Percentiles rank a stretch among this genome's conserved stretches.
Evolutionary conservation across 2,329 filamentous ascomycete genomes (phyloP).

Genomic region (Nemania bipapillata): DNA sequence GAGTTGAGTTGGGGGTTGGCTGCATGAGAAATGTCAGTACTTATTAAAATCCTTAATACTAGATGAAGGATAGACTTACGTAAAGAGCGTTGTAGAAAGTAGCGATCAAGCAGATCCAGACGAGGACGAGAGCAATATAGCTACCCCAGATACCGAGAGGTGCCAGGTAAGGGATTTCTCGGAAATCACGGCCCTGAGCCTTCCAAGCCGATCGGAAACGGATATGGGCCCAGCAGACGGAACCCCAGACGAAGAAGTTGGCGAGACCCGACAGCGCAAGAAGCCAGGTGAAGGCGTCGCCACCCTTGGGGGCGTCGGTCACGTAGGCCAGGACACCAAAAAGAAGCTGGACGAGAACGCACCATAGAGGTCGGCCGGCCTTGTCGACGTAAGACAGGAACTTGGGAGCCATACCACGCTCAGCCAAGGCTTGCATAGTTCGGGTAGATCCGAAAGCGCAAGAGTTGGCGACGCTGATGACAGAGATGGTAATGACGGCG

Average conservation of each 20-base stretch:
- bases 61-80: slow-evolving; percentile 51
- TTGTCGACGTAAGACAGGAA: slow-evolving; percentile 71
- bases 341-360: slow-evolving; percentile 63
- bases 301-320: slow-evolving; percentile 57
- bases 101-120: slow-evolving; percentile 74
- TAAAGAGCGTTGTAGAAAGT: slow-evolving; percentile 77
- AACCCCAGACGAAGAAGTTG: slow-evolving; percentile 80
- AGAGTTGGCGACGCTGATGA: slow-evolving; percentile 64
- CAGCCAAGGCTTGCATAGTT: slow-evolving; percentile 62
- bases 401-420: slow-evolving; percentile 64
- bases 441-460: slow-evolving; percentile 63
- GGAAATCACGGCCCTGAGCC: slow-evolving; percentile 64
- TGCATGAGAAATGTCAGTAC: slow-evolving; percentile 39
- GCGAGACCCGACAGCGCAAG: slow-evolving; percentile 77
- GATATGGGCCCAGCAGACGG: slow-evolving; percentile 72
- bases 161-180: slow-evolving; percentile 61
- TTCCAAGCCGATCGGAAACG: slow-evolving; percentile 72
- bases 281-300: slow-evolving; percentile 70
- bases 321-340: slow-evolving; percentile 71
- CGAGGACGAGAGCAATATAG: slow-evolving; percentile 73
- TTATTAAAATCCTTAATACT: too few relatives aligned
- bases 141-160: slow-evolving; percentile 72
- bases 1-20: slow-evolving; percentile 51
- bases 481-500: slow-evolving; percentile 62
- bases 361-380: slow-evolving; percentile 67